phyloP scores from a whole-genome alignment of 768 basidiomycete species.

The Auriscalpium orientale region DNA sequence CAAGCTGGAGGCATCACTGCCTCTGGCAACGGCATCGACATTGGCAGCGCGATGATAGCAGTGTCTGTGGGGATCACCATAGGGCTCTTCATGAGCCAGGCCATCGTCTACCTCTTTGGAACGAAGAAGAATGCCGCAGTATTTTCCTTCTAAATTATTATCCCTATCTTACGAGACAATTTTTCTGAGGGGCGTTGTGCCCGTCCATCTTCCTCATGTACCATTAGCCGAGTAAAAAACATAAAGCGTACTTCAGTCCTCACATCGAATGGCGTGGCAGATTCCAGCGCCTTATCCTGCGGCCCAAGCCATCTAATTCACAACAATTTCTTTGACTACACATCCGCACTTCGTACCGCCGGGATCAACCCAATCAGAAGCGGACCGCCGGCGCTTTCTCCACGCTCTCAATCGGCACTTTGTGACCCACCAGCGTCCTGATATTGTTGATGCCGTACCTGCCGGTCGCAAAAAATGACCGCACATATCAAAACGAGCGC shows the following conservation, averaged over 20 bases:
- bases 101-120: slow-evolving; percentile 82
- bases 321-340: too few relatives aligned
- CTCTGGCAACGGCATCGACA: slow-evolving; percentile 75
- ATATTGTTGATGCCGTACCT: slow-evolving; percentile 98
- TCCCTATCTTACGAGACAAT: too few relatives aligned
- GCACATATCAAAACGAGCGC: background rate
- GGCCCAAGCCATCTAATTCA: too few relatives aligned
- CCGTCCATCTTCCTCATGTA: too few relatives aligned
- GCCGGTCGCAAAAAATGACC: background rate
- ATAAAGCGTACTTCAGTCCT: too few relatives aligned
- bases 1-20: slow-evolving; percentile 82
- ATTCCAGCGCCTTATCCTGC: too few relatives aligned
- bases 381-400: slow-evolving; percentile 87
- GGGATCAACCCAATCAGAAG: slow-evolving; percentile 53
- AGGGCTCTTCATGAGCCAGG: slow-evolving; percentile 82
- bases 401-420: slow-evolving; percentile 83
- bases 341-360: too few relatives aligned
- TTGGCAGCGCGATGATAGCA: slow-evolving; percentile 83
- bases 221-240: too few relatives aligned
- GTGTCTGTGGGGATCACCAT: slow-evolving; percentile 89
- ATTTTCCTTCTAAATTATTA: slow-evolving; percentile 59
- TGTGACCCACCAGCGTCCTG: slow-evolving; percentile 93
- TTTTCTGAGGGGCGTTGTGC: too few relatives aligned
- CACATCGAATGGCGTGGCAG: too few relatives aligned
- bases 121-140: slow-evolving; percentile 76